Evolutionary conservation across 257 asterid genomes (phyloP), one percentile per base, ranked within the genome.

Genomic region (Nemophila menziesii): DNA sequence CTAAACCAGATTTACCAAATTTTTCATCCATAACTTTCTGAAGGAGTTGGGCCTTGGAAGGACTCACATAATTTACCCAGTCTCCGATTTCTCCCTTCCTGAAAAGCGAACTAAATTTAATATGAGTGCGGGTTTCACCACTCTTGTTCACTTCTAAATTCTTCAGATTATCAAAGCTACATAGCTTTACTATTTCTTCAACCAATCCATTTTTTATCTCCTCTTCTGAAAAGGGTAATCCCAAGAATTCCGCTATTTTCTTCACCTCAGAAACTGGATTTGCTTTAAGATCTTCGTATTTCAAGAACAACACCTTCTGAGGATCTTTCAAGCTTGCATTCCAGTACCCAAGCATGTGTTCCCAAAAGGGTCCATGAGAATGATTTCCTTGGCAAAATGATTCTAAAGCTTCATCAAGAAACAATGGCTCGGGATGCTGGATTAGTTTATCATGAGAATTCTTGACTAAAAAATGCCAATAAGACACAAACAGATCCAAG

Each of bases 321-420:
- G 55, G 38, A 20, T 23, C 18, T 46, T 22, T 39, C 13, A 38
- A 20, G 17, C 55, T 50, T 17, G 55, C 44, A 11, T 49, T 13
- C 20, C 33, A 49, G 23, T 19, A 49, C 26, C 54, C 44, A 22
- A 36, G 21, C 36, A 49, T 49, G 14, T 49, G 44, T 16, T 33
- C 19, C 44, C 54, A 48, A 48, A 48, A 46, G 38, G 54, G 54
- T 33, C 53, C 53, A 33, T 29, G 34, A 34, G 33, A 14, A 11
- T 37, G 45, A 7, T 19, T 37, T 20, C 45, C 45, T 39, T 9
- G 20, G 33, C 14, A 11, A 11, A 33, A 49, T 16, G 20, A 3
- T 5, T 49, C 44, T 4, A 49, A n/a, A 4, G 44, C 36, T 7
- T 29, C 36, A 7, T 29, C 36, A 29, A 29, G 4, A 29, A 29